phyloP scores from a whole-genome alignment of 1,139 yeast genomes.

The Magnusiomyces sp. region DNA sequence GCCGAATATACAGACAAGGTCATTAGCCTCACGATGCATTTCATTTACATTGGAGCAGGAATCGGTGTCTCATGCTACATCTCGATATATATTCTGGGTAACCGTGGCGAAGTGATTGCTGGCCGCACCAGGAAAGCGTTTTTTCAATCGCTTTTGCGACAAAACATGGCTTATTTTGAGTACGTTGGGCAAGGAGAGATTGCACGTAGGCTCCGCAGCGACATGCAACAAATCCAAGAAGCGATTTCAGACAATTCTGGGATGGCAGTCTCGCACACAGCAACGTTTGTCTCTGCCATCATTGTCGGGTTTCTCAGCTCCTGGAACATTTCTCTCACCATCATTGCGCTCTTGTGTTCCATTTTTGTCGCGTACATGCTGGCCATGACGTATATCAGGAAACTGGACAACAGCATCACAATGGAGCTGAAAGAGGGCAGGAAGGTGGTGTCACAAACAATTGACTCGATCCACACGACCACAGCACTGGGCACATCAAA shows the following conservation, averaged over 20 bases:
- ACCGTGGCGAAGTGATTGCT: slow-evolving; percentile 37
- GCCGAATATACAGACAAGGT: slow-evolving; percentile 28
- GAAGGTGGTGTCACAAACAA: slow-evolving; percentile 17
- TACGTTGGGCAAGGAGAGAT: slow-evolving; percentile 39
- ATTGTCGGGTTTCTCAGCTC: slow-evolving; percentile 35
- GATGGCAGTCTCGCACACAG: slow-evolving; percentile 31
- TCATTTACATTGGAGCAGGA: slow-evolving; percentile 34
- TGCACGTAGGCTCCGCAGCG: slow-evolving; percentile 37
- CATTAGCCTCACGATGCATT: slow-evolving; percentile 31
- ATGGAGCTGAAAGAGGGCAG: slow-evolving; percentile 13
- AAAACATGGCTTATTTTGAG: slow-evolving; percentile 39
- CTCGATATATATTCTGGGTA: slow-evolving; percentile 32
- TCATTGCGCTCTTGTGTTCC: slow-evolving; percentile 31
- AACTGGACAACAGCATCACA: slow-evolving; percentile 5
- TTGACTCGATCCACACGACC: slow-evolving; percentile 35
- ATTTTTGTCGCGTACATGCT: slow-evolving; percentile 25
- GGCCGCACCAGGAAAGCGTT: slow-evolving; percentile 37
- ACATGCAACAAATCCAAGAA: slow-evolving; percentile 37
- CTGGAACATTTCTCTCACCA: slow-evolving; percentile 35
- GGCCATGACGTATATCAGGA: slow-evolving; percentile 25
- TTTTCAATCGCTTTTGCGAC: slow-evolving; percentile 34
- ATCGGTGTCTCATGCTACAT: slow-evolving; percentile 29
- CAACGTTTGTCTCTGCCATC: slow-evolving; percentile 36
- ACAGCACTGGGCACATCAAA: slow-evolving; percentile 38
- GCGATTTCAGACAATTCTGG: slow-evolving; percentile 41